These are phyloP conservation scores for Graphium sp. DNA, from an alignment of 2,329 filamentous ascomycete species.

Conservation along the genomic window DNA sequence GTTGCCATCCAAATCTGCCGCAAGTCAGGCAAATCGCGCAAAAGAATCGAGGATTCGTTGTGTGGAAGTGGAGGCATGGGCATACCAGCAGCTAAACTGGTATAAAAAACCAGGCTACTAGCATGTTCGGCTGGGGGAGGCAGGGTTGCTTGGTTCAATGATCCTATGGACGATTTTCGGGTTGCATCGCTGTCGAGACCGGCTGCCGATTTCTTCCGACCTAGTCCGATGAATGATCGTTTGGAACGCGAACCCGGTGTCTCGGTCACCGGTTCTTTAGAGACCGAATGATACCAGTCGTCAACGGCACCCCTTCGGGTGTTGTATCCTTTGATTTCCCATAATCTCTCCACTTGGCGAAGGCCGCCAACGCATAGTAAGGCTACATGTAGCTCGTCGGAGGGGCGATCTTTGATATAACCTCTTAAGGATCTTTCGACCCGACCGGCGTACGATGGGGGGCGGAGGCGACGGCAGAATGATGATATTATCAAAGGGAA, in stretches of 20 bases:
- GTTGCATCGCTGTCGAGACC: slow-evolving; percentile 1
- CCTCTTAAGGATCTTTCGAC: slow-evolving; percentile 46
- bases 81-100: slow-evolving; percentile 41
- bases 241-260: slow-evolving; percentile 34
- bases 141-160: slow-evolving; percentile 6
- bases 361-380: slow-evolving; percentile 44
- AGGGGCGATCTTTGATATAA: slow-evolving; percentile 43
- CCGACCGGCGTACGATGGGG: slow-evolving; percentile 46
- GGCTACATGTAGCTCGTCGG: slow-evolving; percentile 45
- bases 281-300: slow-evolving; percentile 31
- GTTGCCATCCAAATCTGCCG: slow-evolving; percentile 47
- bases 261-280: slow-evolving; percentile 16
- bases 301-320: slow-evolving; percentile 40
- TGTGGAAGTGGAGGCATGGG: slow-evolving; percentile 39
- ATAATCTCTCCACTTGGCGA: slow-evolving; percentile 44
- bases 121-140: slow-evolving; percentile 4
- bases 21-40: slow-evolving; percentile 38
- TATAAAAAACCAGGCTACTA: slow-evolving; percentile 27
- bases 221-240: slow-evolving; percentile 32
- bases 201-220: slow-evolving; percentile 37
- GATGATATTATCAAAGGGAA: slow-evolving; percentile 49
- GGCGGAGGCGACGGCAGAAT: slow-evolving; percentile 43
- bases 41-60: slow-evolving; percentile 30
- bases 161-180: slow-evolving; percentile 11
- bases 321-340: slow-evolving; percentile 52